phyloP scores from a whole-genome alignment of 345 rosid genomes.

The Luvunga scandens region DNA sequence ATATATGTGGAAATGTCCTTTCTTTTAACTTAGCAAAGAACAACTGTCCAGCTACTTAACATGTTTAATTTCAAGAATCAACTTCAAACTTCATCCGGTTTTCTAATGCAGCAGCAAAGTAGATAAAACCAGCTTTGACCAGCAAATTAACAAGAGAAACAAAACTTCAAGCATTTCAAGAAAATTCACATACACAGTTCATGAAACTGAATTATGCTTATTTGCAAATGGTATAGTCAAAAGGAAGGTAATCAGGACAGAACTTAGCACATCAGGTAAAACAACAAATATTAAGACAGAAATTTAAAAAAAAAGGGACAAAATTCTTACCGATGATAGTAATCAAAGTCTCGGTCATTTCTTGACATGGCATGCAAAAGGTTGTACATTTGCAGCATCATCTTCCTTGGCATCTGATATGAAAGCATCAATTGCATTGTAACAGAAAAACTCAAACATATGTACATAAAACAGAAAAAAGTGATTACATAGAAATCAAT shows the following conservation, averaged over 20 bases:
- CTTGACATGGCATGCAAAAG: slow-evolving; percentile 90
- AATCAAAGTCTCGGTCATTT: slow-evolving; percentile 93
- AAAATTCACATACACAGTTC: background rate
- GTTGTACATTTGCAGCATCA: slow-evolving; percentile 94
- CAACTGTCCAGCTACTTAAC: background rate
- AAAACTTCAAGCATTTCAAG: background rate
- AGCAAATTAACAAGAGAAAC: background rate
- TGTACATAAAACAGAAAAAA: background rate
- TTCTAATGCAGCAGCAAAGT: background rate
- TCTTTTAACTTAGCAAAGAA: background rate
- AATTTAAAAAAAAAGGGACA: background rate
- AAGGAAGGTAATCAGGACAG: background rate
- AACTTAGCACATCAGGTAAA: background rate
- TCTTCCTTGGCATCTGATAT: slow-evolving; percentile 89
- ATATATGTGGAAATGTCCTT: background rate
- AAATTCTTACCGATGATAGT: slow-evolving; percentile 84
- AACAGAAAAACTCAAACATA: slow-evolving; percentile 3
- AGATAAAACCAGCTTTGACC: background rate
- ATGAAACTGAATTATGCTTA: background rate
- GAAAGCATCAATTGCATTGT: slow-evolving; percentile 18
- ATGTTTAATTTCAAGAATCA: background rate
- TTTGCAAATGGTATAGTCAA: background rate
- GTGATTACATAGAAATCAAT: background rate
- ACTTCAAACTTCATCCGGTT: background rate
- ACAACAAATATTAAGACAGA: background rate